Conservation (phyloP, 2,329 filamentous ascomycete species). For the Pseudopyricularia javanii region DNA sequence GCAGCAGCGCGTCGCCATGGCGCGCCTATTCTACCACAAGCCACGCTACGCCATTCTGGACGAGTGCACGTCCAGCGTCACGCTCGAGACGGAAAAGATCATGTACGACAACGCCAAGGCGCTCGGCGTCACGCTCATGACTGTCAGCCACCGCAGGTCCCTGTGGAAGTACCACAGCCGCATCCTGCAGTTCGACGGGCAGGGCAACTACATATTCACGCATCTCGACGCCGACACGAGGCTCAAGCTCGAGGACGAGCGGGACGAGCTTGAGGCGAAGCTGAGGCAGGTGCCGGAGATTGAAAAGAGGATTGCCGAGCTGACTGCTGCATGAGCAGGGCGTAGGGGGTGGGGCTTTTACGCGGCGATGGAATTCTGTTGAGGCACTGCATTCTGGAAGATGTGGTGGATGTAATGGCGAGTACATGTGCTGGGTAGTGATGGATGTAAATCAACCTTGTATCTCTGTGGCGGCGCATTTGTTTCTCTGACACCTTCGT, state of each 20-base stretch:
- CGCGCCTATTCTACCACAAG: slow-evolving; percentile 83
- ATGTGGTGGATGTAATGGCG: too few species aligned
- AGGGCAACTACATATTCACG: slow-evolving; percentile 84
- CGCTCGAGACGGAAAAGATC: slow-evolving; percentile 81
- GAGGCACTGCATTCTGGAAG: too few species aligned
- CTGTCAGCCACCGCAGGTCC: slow-evolving; percentile 80
- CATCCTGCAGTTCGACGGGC: slow-evolving; percentile 93
- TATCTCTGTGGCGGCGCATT: too few species aligned
- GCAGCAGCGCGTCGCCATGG: slow-evolving; percentile 95
- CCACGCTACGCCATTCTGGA: slow-evolving; percentile 93
- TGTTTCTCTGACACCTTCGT: too few species aligned
- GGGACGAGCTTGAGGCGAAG: slow-evolving; percentile 80
- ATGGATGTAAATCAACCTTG: too few species aligned
- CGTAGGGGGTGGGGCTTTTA: background rate
- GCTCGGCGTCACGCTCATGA: slow-evolving; percentile 90
- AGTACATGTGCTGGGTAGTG: too few species aligned
- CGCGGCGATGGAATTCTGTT: background rate
- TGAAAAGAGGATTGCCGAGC: slow-evolving; percentile 70
- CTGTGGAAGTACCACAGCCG: slow-evolving; percentile 93
- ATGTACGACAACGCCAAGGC: slow-evolving; percentile 97
- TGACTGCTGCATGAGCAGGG: slow-evolving; percentile 43
- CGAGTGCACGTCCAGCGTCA: slow-evolving; percentile 93
- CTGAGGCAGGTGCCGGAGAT: slow-evolving; percentile 79
- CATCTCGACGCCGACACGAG: slow-evolving; percentile 77
- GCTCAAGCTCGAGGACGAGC: slow-evolving; percentile 85